phyloP scores from a whole-genome alignment of 1,284 basidiomycete species.

The Quambalaria eucalypti region DNA sequence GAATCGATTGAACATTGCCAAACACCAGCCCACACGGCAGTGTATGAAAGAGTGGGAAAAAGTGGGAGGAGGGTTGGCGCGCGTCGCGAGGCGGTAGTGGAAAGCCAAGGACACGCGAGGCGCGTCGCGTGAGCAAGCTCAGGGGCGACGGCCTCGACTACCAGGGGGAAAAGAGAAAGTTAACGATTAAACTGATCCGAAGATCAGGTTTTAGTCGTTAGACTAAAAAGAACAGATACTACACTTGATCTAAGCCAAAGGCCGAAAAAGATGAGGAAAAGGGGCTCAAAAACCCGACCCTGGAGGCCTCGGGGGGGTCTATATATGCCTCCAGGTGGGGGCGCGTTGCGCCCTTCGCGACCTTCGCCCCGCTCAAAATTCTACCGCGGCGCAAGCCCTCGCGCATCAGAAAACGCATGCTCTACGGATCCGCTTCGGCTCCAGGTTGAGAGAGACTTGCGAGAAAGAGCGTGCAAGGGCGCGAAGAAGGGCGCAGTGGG shows the following conservation, averaged over 20 bases:
- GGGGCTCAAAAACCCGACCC: too few relatives aligned
- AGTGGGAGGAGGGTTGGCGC: conserved; percentile 10
- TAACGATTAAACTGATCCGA: conserved; percentile 16
- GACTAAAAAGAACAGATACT: conserved; percentile 33
- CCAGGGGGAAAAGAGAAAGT: conserved; percentile 14
- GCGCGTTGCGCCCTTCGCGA: too few relatives aligned
- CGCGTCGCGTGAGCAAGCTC: conserved; percentile 15
- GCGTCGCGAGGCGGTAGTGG: conserved; percentile 22
- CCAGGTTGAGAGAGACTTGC: too few relatives aligned
- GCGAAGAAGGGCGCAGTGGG: too few relatives aligned
- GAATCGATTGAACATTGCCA: background rate
- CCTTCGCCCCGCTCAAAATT: too few relatives aligned
- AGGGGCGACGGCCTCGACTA: conserved; percentile 5
- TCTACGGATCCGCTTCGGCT: too few relatives aligned
- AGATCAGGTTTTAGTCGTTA: conserved; percentile 21
- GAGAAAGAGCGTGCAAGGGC: too few relatives aligned
- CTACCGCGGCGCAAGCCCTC: too few relatives aligned
- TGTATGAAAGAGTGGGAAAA: background rate
- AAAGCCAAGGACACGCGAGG: conserved; percentile 22
- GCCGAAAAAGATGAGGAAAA: conserved; percentile 21
- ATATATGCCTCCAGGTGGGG: too few relatives aligned
- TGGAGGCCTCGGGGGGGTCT: too few relatives aligned
- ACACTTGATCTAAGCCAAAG: conserved; percentile 37
- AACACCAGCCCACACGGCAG: background rate
- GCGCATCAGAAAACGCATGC: too few relatives aligned